Conservation (phyloP, 768 basidiomycete genomes). For the Mycena maculata region DNA sequence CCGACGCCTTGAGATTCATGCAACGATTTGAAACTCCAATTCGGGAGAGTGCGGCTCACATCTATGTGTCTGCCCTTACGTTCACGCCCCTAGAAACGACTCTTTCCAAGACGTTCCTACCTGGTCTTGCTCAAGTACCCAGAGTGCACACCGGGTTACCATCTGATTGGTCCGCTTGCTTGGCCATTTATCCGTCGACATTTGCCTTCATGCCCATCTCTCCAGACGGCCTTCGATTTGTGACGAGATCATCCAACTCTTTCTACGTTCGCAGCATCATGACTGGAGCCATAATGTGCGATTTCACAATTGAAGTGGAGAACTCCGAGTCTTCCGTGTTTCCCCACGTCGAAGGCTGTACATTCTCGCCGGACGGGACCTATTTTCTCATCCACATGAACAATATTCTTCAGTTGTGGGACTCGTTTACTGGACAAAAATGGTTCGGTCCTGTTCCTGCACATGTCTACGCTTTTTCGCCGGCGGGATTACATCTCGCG, state of each 20-base stretch:
- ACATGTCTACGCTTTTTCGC: neutral
- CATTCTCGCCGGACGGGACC: neutral
- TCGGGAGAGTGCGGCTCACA: neutral
- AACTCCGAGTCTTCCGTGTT: neutral
- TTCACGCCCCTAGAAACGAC: neutral
- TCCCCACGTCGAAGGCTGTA: too few species aligned
- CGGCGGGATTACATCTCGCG: neutral
- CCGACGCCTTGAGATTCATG: neutral
- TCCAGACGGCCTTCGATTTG: neutral
- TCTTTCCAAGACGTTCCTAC: neutral
- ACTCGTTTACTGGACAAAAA: neutral
- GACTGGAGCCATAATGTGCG: neutral
- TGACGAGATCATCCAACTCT: neutral
- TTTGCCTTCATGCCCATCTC: neutral
- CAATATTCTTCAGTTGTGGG: neutral
- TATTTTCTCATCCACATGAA: neutral
- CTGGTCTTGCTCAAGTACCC: neutral
- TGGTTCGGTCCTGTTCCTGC: neutral
- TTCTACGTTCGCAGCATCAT: neutral
- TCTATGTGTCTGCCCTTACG: neutral
- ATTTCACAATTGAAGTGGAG: neutral
- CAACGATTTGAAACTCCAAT: conserved; percentile 4
- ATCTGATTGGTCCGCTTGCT: neutral
- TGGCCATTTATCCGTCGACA: neutral
- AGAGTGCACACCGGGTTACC: neutral